Conservation (phyloP, 768 basidiomycete species). For the Lactarius hengduanensis region DNA sequence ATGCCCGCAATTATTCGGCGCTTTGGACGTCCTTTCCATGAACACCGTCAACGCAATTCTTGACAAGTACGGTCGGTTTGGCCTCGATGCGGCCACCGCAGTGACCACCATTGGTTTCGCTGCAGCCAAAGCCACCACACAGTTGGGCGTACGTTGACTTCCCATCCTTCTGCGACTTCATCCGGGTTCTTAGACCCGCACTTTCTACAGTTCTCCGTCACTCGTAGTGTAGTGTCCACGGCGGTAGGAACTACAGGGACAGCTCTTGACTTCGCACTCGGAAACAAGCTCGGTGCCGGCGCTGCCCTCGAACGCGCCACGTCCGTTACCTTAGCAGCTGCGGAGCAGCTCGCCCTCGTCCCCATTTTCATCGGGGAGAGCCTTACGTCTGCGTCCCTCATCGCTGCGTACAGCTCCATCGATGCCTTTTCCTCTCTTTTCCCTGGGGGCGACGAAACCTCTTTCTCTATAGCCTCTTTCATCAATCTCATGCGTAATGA, state of each 20-base stretch:
- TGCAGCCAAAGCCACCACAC: constrained; percentile 64
- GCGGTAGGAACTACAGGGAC: constrained; percentile 58
- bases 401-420: constrained; percentile 73
- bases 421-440: constrained; percentile 71
- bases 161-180: neutral
- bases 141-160: constrained; percentile 57
- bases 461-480: constrained; percentile 78
- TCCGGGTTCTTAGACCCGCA: constrained; percentile 24
- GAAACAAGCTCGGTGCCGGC: constrained; percentile 56
- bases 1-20: neutral
- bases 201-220: constrained; percentile 59
- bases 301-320: constrained; percentile 59
- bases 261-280: constrained; percentile 66
- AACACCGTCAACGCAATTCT: constrained; percentile 38
- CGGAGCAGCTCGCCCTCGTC: constrained; percentile 69
- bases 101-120: constrained; percentile 65
- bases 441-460: constrained; percentile 73
- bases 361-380: constrained; percentile 76
- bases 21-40: constrained; percentile 6
- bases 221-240: constrained; percentile 57
- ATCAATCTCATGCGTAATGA: constrained; percentile 78
- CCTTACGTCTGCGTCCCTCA: constrained; percentile 69
- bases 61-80: constrained; percentile 49
- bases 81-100: constrained; percentile 65
- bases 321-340: constrained; percentile 57